phyloP scores from a whole-genome alignment of 257 asterid genomes.

The Plectranthus barbatus region DNA sequence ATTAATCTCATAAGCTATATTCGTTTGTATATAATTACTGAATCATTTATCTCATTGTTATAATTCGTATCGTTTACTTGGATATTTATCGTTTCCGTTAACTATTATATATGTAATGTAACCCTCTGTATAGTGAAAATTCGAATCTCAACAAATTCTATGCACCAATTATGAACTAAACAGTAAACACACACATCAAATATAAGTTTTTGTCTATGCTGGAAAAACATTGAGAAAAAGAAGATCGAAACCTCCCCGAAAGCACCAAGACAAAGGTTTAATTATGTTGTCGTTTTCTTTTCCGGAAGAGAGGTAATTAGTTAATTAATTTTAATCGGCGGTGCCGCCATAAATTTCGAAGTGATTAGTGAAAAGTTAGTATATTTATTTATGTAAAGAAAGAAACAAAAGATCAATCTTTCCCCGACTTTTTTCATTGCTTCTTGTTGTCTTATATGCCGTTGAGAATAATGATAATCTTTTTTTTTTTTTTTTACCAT shows the following conservation, averaged over 20 bases:
- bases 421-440: neutral
- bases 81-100: too few relatives aligned
- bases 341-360: neutral
- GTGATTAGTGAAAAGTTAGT: constrained; percentile 6
- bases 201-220: too few relatives aligned
- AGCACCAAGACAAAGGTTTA: neutral
- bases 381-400: neutral
- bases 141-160: too few relatives aligned
- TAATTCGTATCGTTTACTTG: too few relatives aligned
- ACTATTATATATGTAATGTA: too few relatives aligned
- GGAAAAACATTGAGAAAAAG: neutral
- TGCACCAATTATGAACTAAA: neutral
- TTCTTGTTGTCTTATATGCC: constrained; percentile 1
- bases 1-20: too few relatives aligned
- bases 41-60: too few relatives aligned
- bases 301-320: neutral
- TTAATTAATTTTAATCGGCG: constrained; percentile 7
- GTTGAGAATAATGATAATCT: neutral
- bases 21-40: too few relatives aligned
- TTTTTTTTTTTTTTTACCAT: too few relatives aligned
- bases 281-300: neutral
- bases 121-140: too few relatives aligned
- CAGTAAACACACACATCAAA: neutral
- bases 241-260: neutral
- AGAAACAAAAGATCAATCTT: neutral